phyloP scores from a whole-genome alignment of 805 yeast species.

The Kodamaea kaohsiungensis region DNA sequence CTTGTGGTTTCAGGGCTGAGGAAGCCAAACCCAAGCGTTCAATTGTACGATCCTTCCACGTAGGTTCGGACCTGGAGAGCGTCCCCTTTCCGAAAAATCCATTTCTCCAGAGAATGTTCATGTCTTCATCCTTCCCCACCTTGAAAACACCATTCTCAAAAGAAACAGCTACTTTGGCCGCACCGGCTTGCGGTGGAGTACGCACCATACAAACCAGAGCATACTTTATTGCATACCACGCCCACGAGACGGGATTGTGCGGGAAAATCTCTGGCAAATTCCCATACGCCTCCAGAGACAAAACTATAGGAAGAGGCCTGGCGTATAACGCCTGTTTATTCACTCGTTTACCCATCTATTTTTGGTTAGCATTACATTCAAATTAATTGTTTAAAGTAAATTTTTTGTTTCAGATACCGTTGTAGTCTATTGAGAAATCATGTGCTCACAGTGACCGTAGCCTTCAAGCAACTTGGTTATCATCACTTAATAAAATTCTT shows the following conservation, averaged over 20 bases:
- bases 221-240: conserved; percentile 42
- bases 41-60: conserved; percentile 73
- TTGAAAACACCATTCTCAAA: conserved; percentile 34
- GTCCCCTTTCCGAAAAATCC: conserved; percentile 96
- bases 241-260: conserved; percentile 71
- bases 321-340: conserved; percentile 31
- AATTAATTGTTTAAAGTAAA: background rate
- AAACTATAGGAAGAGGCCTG: conserved; percentile 60
- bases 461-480: conserved; percentile 28
- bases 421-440: conserved; percentile 88
- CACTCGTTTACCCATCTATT: conserved; percentile 35
- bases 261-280: conserved; percentile 54
- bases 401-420: conserved; percentile 79
- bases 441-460: conserved; percentile 61
- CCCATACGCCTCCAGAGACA: conserved; percentile 36
- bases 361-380: conserved; percentile 3
- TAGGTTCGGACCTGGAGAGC: conserved; percentile 87
- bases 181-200: conserved; percentile 25
- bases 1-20: background rate
- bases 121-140: conserved; percentile 45
- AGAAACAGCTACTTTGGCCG: conserved; percentile 22
- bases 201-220: conserved; percentile 8
- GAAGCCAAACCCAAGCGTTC: conserved; percentile 50
- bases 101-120: conserved; percentile 66
- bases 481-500: conserved; percentile 19